Evolutionary conservation across 306 rosid genomes (phyloP), one percentile per base, ranked within the genome.

Genomic region (Lupinus albus): DNA sequence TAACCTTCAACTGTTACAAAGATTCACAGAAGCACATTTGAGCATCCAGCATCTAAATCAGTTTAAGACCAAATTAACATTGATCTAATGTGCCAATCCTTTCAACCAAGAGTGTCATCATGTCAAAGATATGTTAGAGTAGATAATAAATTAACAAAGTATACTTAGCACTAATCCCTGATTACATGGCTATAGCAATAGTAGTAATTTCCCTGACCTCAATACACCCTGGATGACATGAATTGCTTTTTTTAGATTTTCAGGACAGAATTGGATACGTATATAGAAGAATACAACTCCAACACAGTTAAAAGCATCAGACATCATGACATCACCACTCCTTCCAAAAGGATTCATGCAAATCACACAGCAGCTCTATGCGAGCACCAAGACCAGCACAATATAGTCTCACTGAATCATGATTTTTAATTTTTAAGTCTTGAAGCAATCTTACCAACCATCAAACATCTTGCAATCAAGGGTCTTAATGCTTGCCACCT

Each of bases 391-490:
- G 97, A 82, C 82, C 86, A 78, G 81, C 75, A 81, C 79, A 85
- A 82, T 58, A 82, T 55, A 85, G 87, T 82, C 92, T 90, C 78
- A 77, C 82, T 78, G 67, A 79, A 83, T 88, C 80, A 85, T 73
- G 79, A 81, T 79, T 82, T 86, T 82, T 67, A 77, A 84, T 83
- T 86, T 76, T 83, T 81, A 87, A 86, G 84, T 83, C 98, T 89
- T 86, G 84, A 86, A 88, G 98, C 97, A 88, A 77, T 86, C 99
- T 93, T 93, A 93, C 99, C 99, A 90, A 93, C 97, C 88, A 84
- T 83, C 77, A 93, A 77, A 88, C 87, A 93, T 93, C 95, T 95
- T 78, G 94, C 89, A 82, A 86, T 83, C 68, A 64, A 89, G 82
- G 88, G 85, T 76, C 80, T 35, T 75, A 80, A 82, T 83, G 97